Base-by-base conservation (phyloP, 2,329 filamentous ascomycete species). In the Ceratocystis harringtonii region DNA sequence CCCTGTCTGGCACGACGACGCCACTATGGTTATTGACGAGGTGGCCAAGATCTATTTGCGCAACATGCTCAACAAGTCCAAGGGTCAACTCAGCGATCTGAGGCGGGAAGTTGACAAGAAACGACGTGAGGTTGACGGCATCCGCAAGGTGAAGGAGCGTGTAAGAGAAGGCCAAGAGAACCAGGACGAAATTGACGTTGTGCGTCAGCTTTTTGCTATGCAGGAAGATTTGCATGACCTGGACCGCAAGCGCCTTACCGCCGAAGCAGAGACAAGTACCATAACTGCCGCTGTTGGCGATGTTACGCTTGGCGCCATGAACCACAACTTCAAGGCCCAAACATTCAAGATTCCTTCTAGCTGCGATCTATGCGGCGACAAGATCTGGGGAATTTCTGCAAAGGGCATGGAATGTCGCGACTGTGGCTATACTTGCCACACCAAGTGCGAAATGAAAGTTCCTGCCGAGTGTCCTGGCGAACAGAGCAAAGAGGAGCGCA, bases 271-370 rank as follows among this genome's bases (percentile, higher is more conserved):
- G 76, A 92, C 92, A 7, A 87, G 88, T 1, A 96, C 92, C 1
- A 95, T 99, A 72, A 92, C 90, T n/a, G 80, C 86, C 8, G 89
- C 86, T 0, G 92, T 96, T 2, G 94, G 94, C 44, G 94, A 99
- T 73, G 83, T 99, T 65, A 96, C 92, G 1, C 79, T 96, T 22
- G 92, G 92, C 19, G 92, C 92, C 10, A 90, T 90, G 74, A 96
- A 92, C 72, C 94, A 99, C 78, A 94, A 95, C 72, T 99, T 99
- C 81, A 96, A 95, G 76, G 86, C 90, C n/a, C 91, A 97, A 73
- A 97, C 94, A 0, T 99, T 97, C 81, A 97, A 97, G 75, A 96
- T 99, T 68, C 95, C 95, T 0, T 99, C 94, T 3, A 97, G 97
- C 74, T 99, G 94, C 77, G 94, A 99, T 74, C 81, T 96, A 12